phyloP scores from a whole-genome alignment of 2,329 filamentous ascomycete genomes.

The Neoscytalidium dimidiatum region DNA sequence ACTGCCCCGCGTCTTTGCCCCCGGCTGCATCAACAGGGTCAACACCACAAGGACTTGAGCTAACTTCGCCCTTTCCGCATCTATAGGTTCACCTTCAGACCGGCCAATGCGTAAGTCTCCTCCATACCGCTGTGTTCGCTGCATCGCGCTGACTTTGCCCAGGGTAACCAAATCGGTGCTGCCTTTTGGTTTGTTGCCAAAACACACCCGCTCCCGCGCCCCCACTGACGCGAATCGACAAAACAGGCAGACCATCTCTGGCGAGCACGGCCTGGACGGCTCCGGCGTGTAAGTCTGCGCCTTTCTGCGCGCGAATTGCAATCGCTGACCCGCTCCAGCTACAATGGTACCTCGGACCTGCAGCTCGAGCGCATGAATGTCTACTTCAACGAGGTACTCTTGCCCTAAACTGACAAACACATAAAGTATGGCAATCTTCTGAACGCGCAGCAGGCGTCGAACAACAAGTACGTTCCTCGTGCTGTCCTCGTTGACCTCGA shows the following conservation, averaged over 20 bases:
- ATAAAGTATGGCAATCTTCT: constrained; percentile 30
- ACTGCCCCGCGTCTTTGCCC: constrained; percentile 44
- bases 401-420: constrained; percentile 20
- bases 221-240: constrained; percentile 24
- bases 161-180: constrained; percentile 99
- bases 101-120: constrained; percentile 89
- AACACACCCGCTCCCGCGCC: not conserved
- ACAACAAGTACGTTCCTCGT: constrained; percentile 99
- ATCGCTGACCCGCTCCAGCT: constrained; percentile 56
- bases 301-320: not conserved
- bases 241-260: constrained; percentile 56
- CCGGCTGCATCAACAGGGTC: constrained; percentile 26
- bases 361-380: constrained; percentile 99
- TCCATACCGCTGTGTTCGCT: constrained; percentile 18
- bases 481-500: constrained; percentile 99
- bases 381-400: constrained; percentile 88
- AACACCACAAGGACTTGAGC: constrained; percentile 52
- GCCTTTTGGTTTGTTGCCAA: constrained; percentile 81
- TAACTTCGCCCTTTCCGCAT: constrained; percentile 51
- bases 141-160: constrained; percentile 34
- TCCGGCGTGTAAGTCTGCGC: constrained; percentile 78
- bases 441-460: constrained; percentile 67
- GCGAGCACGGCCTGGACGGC: constrained; percentile 91
- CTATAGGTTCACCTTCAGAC: constrained; percentile 97
- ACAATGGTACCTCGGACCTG: constrained; percentile 97